phyloP scores from a whole-genome alignment of 768 basidiomycete species.

The Auricularia heimuer region DNA sequence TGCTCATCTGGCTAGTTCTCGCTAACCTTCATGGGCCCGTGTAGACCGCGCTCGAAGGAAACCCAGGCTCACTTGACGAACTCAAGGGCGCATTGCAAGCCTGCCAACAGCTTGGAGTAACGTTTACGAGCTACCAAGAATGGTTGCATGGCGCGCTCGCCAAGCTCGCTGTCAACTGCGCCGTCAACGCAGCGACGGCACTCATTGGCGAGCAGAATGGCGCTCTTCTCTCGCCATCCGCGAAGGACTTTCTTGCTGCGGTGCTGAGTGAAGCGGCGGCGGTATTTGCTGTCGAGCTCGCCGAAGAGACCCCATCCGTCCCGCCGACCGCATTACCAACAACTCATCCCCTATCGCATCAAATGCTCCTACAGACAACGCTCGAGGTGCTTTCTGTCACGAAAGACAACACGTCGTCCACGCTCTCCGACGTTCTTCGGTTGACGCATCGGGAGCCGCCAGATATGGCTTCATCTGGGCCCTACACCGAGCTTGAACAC shows the following conservation, averaged over 20 bases:
- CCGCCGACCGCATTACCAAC: neutral
- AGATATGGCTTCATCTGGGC: neutral
- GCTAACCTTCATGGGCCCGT: neutral
- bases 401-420: neutral
- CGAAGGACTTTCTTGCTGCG: neutral
- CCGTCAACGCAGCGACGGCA: neutral
- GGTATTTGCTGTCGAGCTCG: neutral
- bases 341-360: neutral
- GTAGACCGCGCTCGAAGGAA: neutral
- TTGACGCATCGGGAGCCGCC: neutral
- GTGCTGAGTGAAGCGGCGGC: neutral
- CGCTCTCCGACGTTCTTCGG: neutral
- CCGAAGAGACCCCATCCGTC: neutral
- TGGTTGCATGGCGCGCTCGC: neutral
- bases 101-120: neutral
- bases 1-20: neutral
- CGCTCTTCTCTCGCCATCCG: neutral
- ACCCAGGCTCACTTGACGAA: too few relatives aligned
- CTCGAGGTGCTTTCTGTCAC: neutral
- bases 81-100: neutral
- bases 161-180: neutral
- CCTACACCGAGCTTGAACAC: neutral
- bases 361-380: neutral
- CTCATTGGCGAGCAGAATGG: neutral
- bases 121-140: neutral